Percentiles rank a stretch among this genome's conserved stretches.
phyloP scores from a whole-genome alignment of 2,329 filamentous ascomycete genomes.

The Chaetomium olivaceum region DNA sequence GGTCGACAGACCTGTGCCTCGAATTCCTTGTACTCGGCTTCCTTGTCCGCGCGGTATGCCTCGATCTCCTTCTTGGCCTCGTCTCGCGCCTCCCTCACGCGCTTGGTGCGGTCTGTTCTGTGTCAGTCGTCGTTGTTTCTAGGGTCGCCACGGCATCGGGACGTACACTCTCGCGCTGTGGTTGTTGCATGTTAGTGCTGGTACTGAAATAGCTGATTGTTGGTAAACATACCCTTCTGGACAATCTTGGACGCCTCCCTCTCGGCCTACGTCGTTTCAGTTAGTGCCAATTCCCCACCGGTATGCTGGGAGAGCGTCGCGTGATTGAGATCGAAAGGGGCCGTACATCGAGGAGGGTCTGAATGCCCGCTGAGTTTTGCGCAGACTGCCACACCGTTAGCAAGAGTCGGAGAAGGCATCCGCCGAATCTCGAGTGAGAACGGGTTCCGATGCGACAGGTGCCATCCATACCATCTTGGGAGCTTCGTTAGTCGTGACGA shows the following conservation, averaged over 20 bases:
- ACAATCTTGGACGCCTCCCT: conserved; percentile 99
- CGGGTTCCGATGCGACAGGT: not conserved
- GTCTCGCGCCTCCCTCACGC: conserved; percentile 91
- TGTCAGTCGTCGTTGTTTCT: not conserved
- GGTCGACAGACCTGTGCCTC: conserved; percentile 64
- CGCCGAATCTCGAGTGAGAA: not conserved
- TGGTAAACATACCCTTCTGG: conserved; percentile 71
- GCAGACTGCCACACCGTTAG: conserved; percentile 67
- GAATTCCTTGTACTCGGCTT: conserved; percentile 92
- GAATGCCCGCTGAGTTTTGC: conserved; percentile 97
- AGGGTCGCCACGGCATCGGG: not conserved
- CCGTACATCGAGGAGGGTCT: conserved; percentile 95
- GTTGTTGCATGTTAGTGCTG: conserved; percentile 21
- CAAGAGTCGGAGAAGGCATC: not conserved
- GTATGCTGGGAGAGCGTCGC: no score
- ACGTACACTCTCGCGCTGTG: conserved; percentile 32
- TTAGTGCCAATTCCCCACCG: conserved; percentile 18
- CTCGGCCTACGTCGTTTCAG: conserved; percentile 68
- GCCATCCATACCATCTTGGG: conserved; percentile 15
- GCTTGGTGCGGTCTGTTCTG: conserved; percentile 80
- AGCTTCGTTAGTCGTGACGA: not conserved
- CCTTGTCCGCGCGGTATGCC: conserved; percentile 84
- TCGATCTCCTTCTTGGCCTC: conserved; percentile 99
- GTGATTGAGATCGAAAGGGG: conserved; percentile 1
- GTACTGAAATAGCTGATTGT: not conserved